A percentile compares a stretch with the other conserved stretches of the same genome.
These are phyloP conservation scores for Macroventuria anomochaeta DNA, from an alignment of 2,329 filamentous ascomycete species.

Conservation along the genomic window DNA sequence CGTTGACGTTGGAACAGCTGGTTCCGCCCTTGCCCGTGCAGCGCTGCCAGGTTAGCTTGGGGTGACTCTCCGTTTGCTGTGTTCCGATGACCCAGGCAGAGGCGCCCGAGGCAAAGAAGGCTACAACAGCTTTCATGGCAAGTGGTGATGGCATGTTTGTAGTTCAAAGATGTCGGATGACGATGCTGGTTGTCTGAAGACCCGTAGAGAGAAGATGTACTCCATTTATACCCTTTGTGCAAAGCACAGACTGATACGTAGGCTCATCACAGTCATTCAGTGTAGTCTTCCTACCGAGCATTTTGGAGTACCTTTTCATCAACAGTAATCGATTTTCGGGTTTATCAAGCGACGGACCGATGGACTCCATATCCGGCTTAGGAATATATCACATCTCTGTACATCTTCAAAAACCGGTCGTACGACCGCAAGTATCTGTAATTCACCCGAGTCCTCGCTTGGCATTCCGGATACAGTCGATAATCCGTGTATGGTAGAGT, in stretches of 20 bases:
- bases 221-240: not conserved
- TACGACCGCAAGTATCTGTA: not conserved
- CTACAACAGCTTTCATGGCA: slow-evolving; percentile 28
- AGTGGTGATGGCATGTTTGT: slow-evolving; percentile 32
- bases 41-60: slow-evolving; percentile 45
- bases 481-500: slow-evolving; percentile 19
- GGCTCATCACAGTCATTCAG: not conserved
- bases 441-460: not conserved
- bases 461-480: slow-evolving; percentile 9
- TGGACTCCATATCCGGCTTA: slow-evolving; percentile 24
- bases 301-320: not conserved
- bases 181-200: not conserved
- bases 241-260: not conserved
- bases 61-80: slow-evolving; percentile 49
- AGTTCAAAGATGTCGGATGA: slow-evolving; percentile 6
- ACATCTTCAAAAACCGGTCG: not conserved
- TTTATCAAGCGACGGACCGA: slow-evolving; percentile 24
- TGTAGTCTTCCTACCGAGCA: not conserved
- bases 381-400: slow-evolving; percentile 3
- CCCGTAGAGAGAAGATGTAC: not conserved
- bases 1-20: slow-evolving; percentile 43
- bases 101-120: slow-evolving; percentile 34
- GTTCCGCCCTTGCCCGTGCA: slow-evolving; percentile 46
- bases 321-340: slow-evolving; percentile 22
- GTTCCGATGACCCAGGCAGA: slow-evolving; percentile 28